A percentile compares a stretch with the other conserved stretches of the same genome.
Evolutionary conservation across 495 filamentous ascomycete species (phyloP).

Genomic region (Tuber borchii): DNA sequence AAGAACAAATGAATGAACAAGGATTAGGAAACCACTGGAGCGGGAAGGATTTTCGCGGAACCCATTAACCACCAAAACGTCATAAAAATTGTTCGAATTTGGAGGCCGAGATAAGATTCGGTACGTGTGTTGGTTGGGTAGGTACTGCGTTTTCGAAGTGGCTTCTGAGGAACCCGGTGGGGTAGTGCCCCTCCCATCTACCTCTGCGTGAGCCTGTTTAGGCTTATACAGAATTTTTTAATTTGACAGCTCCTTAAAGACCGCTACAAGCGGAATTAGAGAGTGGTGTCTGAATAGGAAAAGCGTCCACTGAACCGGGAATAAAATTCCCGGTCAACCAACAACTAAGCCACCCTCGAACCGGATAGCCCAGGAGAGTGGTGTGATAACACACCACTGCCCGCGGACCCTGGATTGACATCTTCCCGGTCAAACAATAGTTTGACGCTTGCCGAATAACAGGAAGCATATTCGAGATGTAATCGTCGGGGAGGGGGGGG

Average conservation of each 20-base stretch:
- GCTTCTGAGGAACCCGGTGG: not conserved
- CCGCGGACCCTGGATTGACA: not conserved
- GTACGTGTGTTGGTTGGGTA: not conserved
- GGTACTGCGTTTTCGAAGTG: not conserved
- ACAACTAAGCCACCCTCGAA: not conserved
- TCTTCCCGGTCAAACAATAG: not conserved
- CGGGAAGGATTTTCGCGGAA: not conserved
- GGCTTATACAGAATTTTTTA: not conserved
- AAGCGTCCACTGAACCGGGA: conserved; percentile 1
- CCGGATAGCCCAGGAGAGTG: conserved; percentile 4
- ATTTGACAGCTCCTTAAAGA: conserved; percentile 3
- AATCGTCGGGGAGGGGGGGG: not conserved
- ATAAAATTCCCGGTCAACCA: not conserved
- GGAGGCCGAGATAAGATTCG: not conserved
- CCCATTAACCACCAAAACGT: not conserved
- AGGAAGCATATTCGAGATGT: conserved; percentile 4
- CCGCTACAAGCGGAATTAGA: not conserved
- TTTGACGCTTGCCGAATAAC: not conserved
- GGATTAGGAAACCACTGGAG: not conserved
- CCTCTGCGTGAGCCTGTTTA: not conserved
- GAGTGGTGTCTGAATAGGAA: not conserved
- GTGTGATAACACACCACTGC: conserved; percentile 2
- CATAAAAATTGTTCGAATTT: not conserved
- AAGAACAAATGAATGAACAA: not conserved
- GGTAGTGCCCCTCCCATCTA: not conserved